Evolutionary conservation across 208 protist species (phyloP), one percentile per base, ranked within the genome.

Genomic region (Leishmania arabica): DNA sequence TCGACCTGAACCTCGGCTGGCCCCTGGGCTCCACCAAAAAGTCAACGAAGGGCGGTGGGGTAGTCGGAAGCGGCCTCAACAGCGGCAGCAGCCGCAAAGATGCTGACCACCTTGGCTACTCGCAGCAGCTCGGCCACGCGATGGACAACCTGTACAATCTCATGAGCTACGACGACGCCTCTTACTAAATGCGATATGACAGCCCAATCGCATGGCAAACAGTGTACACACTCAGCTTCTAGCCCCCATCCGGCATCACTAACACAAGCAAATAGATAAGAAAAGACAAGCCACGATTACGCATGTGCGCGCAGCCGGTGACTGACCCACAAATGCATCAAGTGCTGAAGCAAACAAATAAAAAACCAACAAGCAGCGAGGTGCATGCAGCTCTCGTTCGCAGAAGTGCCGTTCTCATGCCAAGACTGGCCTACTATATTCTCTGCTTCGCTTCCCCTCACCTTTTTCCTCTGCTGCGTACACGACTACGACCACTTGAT

Each of bases 101-200:
- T 42, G 66, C 13, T 24, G 72, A 82, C 24, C 58, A 51, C 6
- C 65, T 79, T 42, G 60, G 21, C 70, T 82, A 82, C 56, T 37
- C 76, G 47, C 82, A 81, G 54, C 53, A 74, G 45, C 56, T 79
- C 3, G 47, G 51, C 54, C 56, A 76, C 45, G 77, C 69, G 47
- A 58, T 64, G 56, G 73, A 81, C 54, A 71, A 75, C 62, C 73
- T 85, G 11, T 85, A 79, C 73, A 72, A 71, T 11, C 76, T 82
- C 21, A 78, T 85, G 62, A 58, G 73, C 21, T 82, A 82, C 73
- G 77, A 78, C 47, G 77, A 84, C 27, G 58, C 66, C 6, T 40
- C 56, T 53, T 78, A 64, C 11, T 62, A 64, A 42, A 6, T 47
- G 34, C 51, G 53, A 1, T n/a, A n/a, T 27, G 47, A 1, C 21